These are phyloP conservation scores for Serendipita vermifera DNA, from an alignment of 768 basidiomycete species.

Conservation along the genomic window DNA sequence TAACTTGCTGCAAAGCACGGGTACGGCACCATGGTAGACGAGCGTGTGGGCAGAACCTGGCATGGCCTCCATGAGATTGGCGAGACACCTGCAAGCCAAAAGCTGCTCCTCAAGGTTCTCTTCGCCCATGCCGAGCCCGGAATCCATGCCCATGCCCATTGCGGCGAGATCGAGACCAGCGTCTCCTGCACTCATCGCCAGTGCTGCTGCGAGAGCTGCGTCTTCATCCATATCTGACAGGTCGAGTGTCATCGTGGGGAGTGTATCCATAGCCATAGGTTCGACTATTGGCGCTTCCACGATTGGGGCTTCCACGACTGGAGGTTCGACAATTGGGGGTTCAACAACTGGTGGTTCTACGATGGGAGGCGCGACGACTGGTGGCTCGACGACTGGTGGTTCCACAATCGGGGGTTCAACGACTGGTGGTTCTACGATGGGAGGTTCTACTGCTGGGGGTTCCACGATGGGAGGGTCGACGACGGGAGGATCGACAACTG, in stretches of 20 bases:
- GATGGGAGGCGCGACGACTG: too few species aligned
- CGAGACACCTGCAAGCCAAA: constrained; percentile 89
- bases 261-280: background rate
- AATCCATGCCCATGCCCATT: constrained; percentile 27
- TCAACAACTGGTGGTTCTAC: too few species aligned
- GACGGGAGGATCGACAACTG: too few species aligned
- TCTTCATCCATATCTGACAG: constrained; percentile 64
- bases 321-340: too few species aligned
- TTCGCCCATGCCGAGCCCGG: too few species aligned
- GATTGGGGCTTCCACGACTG: too few species aligned
- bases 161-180: constrained; percentile 69
- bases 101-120: constrained; percentile 70
- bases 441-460: too few species aligned
- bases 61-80: constrained; percentile 97
- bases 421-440: too few species aligned
- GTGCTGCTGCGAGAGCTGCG: constrained; percentile 73
- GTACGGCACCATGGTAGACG: constrained; percentile 96
- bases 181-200: constrained; percentile 66
- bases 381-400: too few species aligned
- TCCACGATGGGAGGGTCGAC: too few species aligned
- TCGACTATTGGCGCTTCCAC: background rate
- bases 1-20: constrained; percentile 92
- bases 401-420: too few species aligned
- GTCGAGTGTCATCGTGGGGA: too few species aligned
- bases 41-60: constrained; percentile 96